Evolutionary conservation across 352 stramenopile genomes (phyloP).

Genomic region (Phytophthora nicotianae): DNA sequence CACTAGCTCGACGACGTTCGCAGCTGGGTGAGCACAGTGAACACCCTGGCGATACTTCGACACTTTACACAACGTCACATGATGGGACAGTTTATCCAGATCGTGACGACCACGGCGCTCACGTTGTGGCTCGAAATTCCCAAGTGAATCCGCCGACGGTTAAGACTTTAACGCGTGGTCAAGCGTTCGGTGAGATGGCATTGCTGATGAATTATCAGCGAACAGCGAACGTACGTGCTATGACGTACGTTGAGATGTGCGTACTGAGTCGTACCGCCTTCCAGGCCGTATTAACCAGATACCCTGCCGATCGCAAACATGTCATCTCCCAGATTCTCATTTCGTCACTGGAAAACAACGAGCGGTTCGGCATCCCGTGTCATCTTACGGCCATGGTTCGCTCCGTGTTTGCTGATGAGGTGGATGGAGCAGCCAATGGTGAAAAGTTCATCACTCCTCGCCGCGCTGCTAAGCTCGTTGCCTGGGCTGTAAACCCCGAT

Average conservation of each 20-base stretch:
- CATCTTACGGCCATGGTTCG: slow-evolving; percentile 34
- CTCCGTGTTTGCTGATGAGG: slow-evolving; percentile 28
- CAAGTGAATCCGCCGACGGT: slow-evolving; percentile 15
- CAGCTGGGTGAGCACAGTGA: slow-evolving; percentile 10
- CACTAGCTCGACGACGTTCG: slow-evolving; percentile 22
- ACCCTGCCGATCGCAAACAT: slow-evolving; percentile 36
- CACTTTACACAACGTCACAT: slow-evolving; percentile 30
- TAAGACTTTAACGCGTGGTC: slow-evolving; percentile 30
- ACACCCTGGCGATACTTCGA: slow-evolving; percentile 20
- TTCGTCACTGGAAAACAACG: slow-evolving; percentile 40
- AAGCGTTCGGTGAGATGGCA: slow-evolving; percentile 57
- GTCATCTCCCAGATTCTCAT: slow-evolving; percentile 45
- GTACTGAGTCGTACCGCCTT: slow-evolving; percentile 43
- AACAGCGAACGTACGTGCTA: slow-evolving; percentile 44
- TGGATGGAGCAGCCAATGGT: slow-evolving; percentile 4
- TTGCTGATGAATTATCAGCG: slow-evolving; percentile 55
- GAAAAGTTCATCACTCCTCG: slow-evolving; percentile 29
- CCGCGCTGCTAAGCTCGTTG: slow-evolving; percentile 28
- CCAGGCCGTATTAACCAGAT: slow-evolving; percentile 35
- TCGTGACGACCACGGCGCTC: slow-evolving; percentile 14
- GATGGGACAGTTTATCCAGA: slow-evolving; percentile 26
- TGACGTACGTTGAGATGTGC: slow-evolving; percentile 57
- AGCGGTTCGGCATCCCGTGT: slow-evolving; percentile 33
- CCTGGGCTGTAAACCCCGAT: slow-evolving; percentile 30
- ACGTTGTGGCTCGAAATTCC: slow-evolving; percentile 8